phyloP scores from a whole-genome alignment of 768 basidiomycete species.

The Punctularia strigosozonata region DNA sequence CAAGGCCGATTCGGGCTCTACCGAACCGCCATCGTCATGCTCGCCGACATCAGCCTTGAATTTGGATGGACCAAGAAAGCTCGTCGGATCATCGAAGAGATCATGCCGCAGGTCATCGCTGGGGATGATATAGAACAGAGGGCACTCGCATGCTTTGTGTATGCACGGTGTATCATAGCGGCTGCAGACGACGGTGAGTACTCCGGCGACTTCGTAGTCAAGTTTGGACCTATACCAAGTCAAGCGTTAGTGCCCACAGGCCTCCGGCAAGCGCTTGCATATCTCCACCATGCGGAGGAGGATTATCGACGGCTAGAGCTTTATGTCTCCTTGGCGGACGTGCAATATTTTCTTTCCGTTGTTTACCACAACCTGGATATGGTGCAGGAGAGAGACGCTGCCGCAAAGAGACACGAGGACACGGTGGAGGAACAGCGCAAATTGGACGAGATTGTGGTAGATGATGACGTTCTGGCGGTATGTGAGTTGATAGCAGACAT shows the following conservation, averaged over 20 bases:
- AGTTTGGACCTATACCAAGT: no score
- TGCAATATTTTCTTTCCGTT: slow-evolving; percentile 60
- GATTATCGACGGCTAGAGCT: slow-evolving; percentile 55
- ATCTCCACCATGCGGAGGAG: slow-evolving; percentile 50
- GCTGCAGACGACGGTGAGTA: slow-evolving; percentile 22
- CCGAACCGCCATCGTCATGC: slow-evolving; percentile 53
- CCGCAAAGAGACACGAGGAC: slow-evolving; percentile 33
- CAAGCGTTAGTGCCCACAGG: slow-evolving; percentile 17
- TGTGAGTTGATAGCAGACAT: slow-evolving; percentile 48
- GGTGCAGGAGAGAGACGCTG: slow-evolving; percentile 40
- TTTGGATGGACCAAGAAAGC: slow-evolving; percentile 64
- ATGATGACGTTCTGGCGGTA: slow-evolving; percentile 41
- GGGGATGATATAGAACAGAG: slow-evolving; percentile 70
- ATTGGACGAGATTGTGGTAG: slow-evolving; percentile 31
- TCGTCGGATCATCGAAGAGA: slow-evolving; percentile 55
- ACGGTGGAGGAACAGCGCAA: slow-evolving; percentile 29
- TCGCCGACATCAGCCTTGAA: slow-evolving; percentile 72
- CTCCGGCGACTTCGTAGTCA: no score
- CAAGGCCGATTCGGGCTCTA: slow-evolving; percentile 57
- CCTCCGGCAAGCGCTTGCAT: slow-evolving; percentile 46
- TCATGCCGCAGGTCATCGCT: slow-evolving; percentile 69
- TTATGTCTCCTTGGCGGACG: slow-evolving; percentile 46
- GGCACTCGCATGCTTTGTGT: slow-evolving; percentile 60
- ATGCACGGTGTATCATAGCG: slow-evolving; percentile 66
- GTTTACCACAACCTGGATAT: slow-evolving; percentile 61